These are phyloP conservation scores for Jatropha curcas DNA, from an alignment of 345 rosid species.

Conservation along the genomic window DNA sequence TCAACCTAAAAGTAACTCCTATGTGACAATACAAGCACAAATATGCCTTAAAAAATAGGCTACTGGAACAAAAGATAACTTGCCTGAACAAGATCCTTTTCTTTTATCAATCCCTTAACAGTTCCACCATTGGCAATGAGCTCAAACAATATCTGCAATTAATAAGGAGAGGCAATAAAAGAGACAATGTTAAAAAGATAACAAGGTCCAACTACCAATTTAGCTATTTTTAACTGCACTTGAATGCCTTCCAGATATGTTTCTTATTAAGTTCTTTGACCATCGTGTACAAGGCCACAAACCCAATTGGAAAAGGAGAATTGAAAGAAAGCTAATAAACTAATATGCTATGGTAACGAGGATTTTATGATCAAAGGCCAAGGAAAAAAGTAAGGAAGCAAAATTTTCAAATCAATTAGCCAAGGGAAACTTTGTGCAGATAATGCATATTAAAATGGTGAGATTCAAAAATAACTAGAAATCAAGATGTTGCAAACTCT, in stretches of 20 bases:
- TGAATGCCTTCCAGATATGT: not conserved
- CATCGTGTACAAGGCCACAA: not conserved
- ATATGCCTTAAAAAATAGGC: not conserved
- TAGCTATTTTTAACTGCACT: constrained; percentile 5
- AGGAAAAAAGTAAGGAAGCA: not conserved
- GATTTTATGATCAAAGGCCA: not conserved
- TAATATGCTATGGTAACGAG: not conserved
- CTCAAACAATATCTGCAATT: constrained; percentile 72
- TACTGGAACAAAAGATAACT: constrained; percentile 35
- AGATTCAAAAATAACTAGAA: not conserved
- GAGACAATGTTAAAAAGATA: not conserved
- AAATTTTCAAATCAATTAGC: not conserved
- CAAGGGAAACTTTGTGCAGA: not conserved
- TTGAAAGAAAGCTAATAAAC: not conserved
- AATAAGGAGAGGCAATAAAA: not conserved
- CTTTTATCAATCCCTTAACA: constrained; percentile 75
- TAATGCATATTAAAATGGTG: not conserved
- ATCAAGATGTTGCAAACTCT: not conserved
- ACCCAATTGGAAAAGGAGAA: not conserved
- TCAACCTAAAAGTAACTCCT: not conserved
- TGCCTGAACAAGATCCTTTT: constrained; percentile 89
- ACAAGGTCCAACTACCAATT: not conserved
- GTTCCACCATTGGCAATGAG: constrained; percentile 93
- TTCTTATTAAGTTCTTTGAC: not conserved
- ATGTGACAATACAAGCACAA: not conserved